Percentiles rank a stretch among this genome's conserved stretches.
These are phyloP conservation scores for Talaromyces rugulosus DNA, from an alignment of 2,329 filamentous ascomycete genomes.

Conservation along the genomic window DNA sequence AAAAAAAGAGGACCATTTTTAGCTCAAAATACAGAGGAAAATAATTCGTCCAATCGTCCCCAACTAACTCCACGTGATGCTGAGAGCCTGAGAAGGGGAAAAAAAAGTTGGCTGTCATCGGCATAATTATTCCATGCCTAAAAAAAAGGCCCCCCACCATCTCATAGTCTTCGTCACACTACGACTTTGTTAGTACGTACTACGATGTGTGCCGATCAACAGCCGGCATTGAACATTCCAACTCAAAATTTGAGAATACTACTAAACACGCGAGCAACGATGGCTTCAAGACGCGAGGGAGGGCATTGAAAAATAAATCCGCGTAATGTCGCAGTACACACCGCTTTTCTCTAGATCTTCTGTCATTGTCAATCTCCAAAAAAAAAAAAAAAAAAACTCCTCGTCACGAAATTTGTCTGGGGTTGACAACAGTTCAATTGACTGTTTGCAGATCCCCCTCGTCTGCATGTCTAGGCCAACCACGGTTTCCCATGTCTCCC, in stretches of 20 bases:
- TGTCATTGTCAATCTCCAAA: neutral
- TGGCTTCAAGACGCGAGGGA: neutral
- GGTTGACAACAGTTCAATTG: neutral
- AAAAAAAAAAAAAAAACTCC: neutral
- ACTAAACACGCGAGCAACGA: neutral
- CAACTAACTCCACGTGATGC: neutral
- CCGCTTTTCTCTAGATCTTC: neutral
- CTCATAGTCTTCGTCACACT: neutral
- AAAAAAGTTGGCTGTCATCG: neutral
- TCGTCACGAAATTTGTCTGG: neutral
- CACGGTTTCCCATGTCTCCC: neutral
- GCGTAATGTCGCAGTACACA: neutral
- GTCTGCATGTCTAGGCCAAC: neutral
- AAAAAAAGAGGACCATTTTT: neutral
- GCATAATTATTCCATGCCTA: neutral
- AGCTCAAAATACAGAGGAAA: neutral
- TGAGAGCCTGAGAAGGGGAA: neutral
- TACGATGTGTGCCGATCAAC: neutral
- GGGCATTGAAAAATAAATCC: neutral
- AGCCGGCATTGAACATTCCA: neutral
- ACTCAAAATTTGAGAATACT: neutral
- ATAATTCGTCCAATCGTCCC: neutral
- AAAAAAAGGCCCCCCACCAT: neutral
- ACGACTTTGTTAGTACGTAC: neutral
- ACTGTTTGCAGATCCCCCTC: neutral